Percentiles rank a stretch among this genome's conserved stretches.
Conservation (phyloP, 2,329 filamentous ascomycete species). For the Apiospora aurea region DNA sequence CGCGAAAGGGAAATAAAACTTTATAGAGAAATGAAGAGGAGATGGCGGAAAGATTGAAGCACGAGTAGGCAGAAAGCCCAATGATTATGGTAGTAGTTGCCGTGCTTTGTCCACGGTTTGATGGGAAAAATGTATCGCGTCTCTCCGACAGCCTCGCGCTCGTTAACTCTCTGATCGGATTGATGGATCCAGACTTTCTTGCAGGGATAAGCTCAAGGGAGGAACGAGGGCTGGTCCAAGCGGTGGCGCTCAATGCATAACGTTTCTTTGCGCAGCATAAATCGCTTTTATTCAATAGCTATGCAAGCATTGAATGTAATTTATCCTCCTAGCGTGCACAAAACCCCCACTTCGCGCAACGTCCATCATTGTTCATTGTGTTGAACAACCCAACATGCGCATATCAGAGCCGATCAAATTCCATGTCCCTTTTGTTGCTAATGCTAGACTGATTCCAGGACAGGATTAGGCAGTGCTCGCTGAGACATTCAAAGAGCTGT, state of each 20-base stretch:
- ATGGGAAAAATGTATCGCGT: constrained; percentile 19
- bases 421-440: too few relatives aligned
- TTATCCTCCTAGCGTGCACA: not conserved
- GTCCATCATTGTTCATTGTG: not conserved
- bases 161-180: constrained; percentile 10
- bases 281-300: not conserved
- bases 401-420: too few relatives aligned
- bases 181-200: constrained; percentile 15
- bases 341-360: not conserved
- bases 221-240: constrained; percentile 4
- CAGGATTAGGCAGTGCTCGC: too few relatives aligned
- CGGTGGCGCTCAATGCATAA: not conserved
- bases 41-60: constrained; percentile 1
- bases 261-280: not conserved
- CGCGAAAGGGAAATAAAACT: not conserved
- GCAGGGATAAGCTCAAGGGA: constrained; percentile 14
- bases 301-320: not conserved
- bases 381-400: too few relatives aligned
- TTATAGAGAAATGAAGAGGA: not conserved
- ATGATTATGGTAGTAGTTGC: constrained; percentile 11
- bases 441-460: too few relatives aligned
- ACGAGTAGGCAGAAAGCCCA: constrained; percentile 17
- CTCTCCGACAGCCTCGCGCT: constrained; percentile 20
- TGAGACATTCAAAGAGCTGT: too few relatives aligned
- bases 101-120: constrained; percentile 10